These are phyloP conservation scores for Cryptosporidium baileyi DNA, from an alignment of 169 alveolate genomes.

Conservation along the genomic window DNA sequence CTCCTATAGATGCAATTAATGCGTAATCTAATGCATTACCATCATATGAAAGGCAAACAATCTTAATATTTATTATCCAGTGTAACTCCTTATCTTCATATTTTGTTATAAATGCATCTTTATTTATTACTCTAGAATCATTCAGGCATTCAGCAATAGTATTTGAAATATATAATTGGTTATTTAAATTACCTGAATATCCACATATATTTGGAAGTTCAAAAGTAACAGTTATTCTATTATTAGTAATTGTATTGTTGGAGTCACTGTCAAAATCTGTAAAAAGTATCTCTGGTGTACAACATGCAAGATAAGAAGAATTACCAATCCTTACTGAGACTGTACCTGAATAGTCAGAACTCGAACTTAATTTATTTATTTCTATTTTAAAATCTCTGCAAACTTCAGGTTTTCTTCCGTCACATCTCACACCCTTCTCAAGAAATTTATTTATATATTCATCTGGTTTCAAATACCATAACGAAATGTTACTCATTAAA, in stretches of 20 bases:
- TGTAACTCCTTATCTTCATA: conserved; percentile 15
- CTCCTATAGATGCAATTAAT: conserved; percentile 21
- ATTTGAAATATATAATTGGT: conserved; percentile 13
- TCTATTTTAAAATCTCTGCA: conserved; percentile 14
- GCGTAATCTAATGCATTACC: conserved; percentile 55
- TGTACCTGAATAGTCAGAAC: background rate
- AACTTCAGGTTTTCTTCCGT: conserved; percentile 63
- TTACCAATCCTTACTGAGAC: conserved; percentile 43
- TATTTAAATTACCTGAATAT: conserved; percentile 17
- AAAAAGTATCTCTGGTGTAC: conserved; percentile 1
- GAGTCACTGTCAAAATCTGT: background rate
- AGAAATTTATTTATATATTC: conserved; percentile 44
- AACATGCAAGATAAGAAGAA: conserved; percentile 41
- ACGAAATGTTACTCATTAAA: conserved; percentile 14
- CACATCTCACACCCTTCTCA: conserved; percentile 50
- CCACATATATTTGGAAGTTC: conserved; percentile 63
- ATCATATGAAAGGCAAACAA: conserved; percentile 61
- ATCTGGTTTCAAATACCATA: conserved; percentile 49
- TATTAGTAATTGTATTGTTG: background rate
- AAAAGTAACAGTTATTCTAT: conserved; percentile 35
- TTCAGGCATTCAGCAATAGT: conserved; percentile 46
- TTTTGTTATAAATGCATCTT: conserved; percentile 10
- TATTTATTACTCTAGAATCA: conserved; percentile 26
- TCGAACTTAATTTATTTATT: background rate
- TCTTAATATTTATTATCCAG: conserved; percentile 30